Conservation (phyloP, 768 basidiomycete species). For the Tulasnella calospora region DNA sequence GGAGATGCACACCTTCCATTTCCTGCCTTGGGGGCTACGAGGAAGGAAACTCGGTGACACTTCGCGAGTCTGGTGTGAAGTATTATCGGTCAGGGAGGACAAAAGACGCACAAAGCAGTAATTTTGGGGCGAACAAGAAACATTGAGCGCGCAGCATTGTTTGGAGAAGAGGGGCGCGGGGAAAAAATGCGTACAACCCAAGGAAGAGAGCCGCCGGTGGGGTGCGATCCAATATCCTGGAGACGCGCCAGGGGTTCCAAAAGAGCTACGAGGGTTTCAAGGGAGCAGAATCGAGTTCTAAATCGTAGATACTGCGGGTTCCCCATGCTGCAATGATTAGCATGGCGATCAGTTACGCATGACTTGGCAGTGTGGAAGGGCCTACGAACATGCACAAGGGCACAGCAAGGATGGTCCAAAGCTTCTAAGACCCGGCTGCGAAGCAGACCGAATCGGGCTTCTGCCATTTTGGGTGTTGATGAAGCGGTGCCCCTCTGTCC, state of each 20-base stretch:
- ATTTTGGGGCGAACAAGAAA: neutral
- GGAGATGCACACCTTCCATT: neutral
- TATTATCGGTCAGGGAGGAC: neutral
- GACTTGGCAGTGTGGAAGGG: neutral
- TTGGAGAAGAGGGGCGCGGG: neutral
- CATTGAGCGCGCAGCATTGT: neutral
- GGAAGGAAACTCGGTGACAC: neutral
- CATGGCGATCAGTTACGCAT: neutral
- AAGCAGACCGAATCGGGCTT: constrained; percentile 3
- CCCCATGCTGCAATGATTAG: neutral
- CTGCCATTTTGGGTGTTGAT: neutral
- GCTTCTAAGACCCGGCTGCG: neutral
- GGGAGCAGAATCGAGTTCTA: constrained; percentile 5
- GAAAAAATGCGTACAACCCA: neutral
- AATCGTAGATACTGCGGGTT: constrained; percentile 10
- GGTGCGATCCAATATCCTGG: neutral
- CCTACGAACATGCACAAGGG: neutral
- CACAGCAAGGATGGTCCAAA: neutral
- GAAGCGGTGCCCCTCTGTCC: neutral
- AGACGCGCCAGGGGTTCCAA: neutral
- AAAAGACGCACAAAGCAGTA: neutral
- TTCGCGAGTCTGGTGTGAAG: neutral
- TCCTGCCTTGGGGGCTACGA: constrained; percentile 1
- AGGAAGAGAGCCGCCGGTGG: constrained; percentile 3
- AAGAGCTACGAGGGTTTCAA: neutral